Evolutionary conservation across 1,284 basidiomycete species (phyloP).

Genomic region (Moesziomyces antarcticus): DNA sequence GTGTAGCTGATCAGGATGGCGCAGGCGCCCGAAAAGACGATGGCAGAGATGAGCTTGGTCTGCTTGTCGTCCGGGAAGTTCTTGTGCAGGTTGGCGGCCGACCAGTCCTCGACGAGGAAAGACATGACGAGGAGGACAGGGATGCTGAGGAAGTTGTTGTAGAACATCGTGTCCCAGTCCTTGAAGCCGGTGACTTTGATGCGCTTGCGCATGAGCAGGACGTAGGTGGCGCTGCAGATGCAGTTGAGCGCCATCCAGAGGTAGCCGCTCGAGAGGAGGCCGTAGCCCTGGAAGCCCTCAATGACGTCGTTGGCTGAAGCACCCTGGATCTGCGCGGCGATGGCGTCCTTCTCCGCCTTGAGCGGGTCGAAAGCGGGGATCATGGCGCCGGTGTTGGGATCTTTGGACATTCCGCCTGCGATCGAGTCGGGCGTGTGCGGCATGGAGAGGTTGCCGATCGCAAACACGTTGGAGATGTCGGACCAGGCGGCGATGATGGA

Average conservation of each 20-base stretch:
- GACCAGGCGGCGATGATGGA: slow-evolving; percentile 96
- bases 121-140: slow-evolving; percentile 88
- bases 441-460: slow-evolving; percentile 54
- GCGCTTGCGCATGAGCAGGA: slow-evolving; percentile 93
- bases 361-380: slow-evolving; percentile 44
- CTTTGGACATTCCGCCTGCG: slow-evolving; percentile 28
- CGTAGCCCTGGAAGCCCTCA: slow-evolving; percentile 49
- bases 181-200: slow-evolving; percentile 99
- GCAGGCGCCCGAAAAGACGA: slow-evolving; percentile 93
- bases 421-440: slow-evolving; percentile 60
- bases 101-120: slow-evolving; percentile 90
- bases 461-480: slow-evolving; percentile 77
- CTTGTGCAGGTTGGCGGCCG: slow-evolving; percentile 77
- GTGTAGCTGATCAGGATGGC: slow-evolving; percentile 98
- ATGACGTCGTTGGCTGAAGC: slow-evolving; percentile 45
- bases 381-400: slow-evolving; percentile 34
- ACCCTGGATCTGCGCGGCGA: slow-evolving; percentile 33
- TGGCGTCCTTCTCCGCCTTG: slow-evolving; percentile 39
- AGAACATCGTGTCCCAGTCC: slow-evolving; percentile 99
- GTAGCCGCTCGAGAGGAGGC: slow-evolving; percentile 75
- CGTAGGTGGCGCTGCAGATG: slow-evolving; percentile 88
- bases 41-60: slow-evolving; percentile 82
- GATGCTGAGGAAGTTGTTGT: slow-evolving; percentile 96
- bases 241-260: slow-evolving; percentile 98
- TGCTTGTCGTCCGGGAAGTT: slow-evolving; percentile 93